Conservation (phyloP, 2,329 filamentous ascomycete genomes). For the Colletotrichum noveboracense region DNA sequence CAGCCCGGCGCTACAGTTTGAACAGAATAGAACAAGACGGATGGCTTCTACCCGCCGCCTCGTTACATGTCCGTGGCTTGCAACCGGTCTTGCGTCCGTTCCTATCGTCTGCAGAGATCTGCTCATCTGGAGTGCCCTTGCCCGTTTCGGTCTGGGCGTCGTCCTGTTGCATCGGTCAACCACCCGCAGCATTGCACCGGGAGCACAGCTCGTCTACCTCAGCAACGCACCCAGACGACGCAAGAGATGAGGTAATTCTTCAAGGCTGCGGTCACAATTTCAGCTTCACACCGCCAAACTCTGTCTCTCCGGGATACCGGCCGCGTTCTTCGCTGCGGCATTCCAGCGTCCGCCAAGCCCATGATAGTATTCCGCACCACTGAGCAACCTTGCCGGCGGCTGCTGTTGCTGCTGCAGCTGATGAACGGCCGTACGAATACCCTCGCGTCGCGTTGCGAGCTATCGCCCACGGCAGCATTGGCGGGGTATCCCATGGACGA, state of each 20-base stretch:
- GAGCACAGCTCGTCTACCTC: background rate
- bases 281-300: background rate
- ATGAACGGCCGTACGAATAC: background rate
- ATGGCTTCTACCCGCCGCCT: slow-evolving; percentile 13
- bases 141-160: background rate
- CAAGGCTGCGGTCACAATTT: background rate
- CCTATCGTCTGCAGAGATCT: background rate
- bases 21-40: slow-evolving; percentile 2
- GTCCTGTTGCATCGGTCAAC: background rate
- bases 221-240: background rate
- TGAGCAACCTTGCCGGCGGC: background rate
- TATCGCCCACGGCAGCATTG: background rate
- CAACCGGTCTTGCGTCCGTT: background rate
- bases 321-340: background rate
- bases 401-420: background rate
- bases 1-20: slow-evolving; percentile 1
- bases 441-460: background rate
- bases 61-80: slow-evolving; percentile 5
- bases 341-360: background rate
- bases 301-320: background rate
- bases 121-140: background rate
- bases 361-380: background rate
- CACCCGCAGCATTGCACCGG: background rate
- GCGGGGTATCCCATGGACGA: background rate
- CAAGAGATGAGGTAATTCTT: background rate